Percentiles rank a stretch among this genome's conserved stretches.
These are phyloP conservation scores for Gomphus bonarii DNA, from an alignment of 1,284 basidiomycete species.

Conservation along the genomic window DNA sequence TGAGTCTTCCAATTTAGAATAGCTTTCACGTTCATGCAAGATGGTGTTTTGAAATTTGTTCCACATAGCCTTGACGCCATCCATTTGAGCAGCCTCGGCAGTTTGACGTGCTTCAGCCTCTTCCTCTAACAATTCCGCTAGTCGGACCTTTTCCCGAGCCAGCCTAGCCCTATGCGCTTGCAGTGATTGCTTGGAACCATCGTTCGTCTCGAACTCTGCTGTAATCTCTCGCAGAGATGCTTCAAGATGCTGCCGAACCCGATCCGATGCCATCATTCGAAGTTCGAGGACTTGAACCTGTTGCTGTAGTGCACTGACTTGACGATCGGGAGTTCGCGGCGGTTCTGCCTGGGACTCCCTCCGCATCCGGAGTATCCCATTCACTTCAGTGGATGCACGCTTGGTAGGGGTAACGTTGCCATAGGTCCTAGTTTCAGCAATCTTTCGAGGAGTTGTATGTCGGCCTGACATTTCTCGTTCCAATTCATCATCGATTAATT, in stretches of 20 bases:
- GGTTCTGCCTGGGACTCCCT: slow-evolving; percentile 28
- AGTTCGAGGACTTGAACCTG: slow-evolving; percentile 61
- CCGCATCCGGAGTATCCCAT: slow-evolving; percentile 25
- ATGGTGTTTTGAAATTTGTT: slow-evolving; percentile 57
- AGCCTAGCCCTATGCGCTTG: slow-evolving; percentile 48
- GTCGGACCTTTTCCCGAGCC: slow-evolving; percentile 46
- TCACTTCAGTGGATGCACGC: slow-evolving; percentile 22
- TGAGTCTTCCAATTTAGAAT: slow-evolving; percentile 58
- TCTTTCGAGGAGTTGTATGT: slow-evolving; percentile 15
- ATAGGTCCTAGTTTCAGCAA: slow-evolving; percentile 25
- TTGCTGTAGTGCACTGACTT: slow-evolving; percentile 47
- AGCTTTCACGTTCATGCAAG: slow-evolving; percentile 48
- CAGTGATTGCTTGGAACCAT: slow-evolving; percentile 55
- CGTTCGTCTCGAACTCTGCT: slow-evolving; percentile 51
- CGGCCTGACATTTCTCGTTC: slow-evolving; percentile 42
- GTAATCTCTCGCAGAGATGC: slow-evolving; percentile 51
- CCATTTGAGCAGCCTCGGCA: slow-evolving; percentile 51
- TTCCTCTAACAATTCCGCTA: slow-evolving; percentile 48
- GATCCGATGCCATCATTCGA: slow-evolving; percentile 57
- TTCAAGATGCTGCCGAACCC: slow-evolving; percentile 59
- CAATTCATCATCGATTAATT: slow-evolving; percentile 52
- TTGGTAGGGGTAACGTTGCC: slow-evolving; percentile 38
- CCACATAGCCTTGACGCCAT: slow-evolving; percentile 60
- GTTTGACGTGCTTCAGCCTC: slow-evolving; percentile 54
- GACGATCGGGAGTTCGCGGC: slow-evolving; percentile 33